phyloP scores from a whole-genome alignment of 768 basidiomycete species.

The Strobilomyces dryophilus region DNA sequence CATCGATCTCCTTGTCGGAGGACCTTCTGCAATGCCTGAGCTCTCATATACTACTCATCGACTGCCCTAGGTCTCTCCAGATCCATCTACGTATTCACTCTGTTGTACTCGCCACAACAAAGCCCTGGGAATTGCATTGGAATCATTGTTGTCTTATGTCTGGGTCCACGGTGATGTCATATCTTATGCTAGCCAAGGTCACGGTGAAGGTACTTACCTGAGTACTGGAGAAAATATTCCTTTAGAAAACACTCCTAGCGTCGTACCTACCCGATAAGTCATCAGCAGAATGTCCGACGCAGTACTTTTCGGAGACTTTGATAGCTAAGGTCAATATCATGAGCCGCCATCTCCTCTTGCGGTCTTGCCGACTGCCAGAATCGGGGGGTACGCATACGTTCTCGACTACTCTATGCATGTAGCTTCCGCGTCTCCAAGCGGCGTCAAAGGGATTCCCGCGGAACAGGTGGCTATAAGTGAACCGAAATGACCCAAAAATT shows the following conservation, averaged over 20 bases:
- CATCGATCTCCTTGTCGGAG: conserved; percentile 22
- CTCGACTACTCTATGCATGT: too few species aligned
- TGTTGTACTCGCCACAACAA: neutral
- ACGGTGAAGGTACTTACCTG: neutral
- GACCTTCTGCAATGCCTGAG: conserved; percentile 13
- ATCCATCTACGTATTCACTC: neutral
- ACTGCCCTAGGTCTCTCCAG: neutral
- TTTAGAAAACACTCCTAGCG: neutral
- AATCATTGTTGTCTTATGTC: too few species aligned
- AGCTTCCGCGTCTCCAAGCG: conserved; percentile 37
- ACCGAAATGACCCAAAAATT: conserved; percentile 22
- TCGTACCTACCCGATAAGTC: conserved; percentile 1
- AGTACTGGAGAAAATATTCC: neutral
- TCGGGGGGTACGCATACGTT: too few species aligned
- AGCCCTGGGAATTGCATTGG: neutral
- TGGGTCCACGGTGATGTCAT: conserved; percentile 21
- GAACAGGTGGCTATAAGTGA: conserved; percentile 26
- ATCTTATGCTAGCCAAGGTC: conserved; percentile 16
- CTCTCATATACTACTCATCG: conserved; percentile 1
- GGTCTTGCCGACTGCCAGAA: conserved; percentile 25
- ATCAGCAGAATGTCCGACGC: too few species aligned
- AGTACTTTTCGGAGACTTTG: too few species aligned
- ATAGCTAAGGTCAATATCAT: too few species aligned
- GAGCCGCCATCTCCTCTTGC: conserved; percentile 24
- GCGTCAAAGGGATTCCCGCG: conserved; percentile 30